Evolutionary conservation across 1,139 yeast genomes (phyloP).

Genomic region (Saccharomyces pastorianus): DNA sequence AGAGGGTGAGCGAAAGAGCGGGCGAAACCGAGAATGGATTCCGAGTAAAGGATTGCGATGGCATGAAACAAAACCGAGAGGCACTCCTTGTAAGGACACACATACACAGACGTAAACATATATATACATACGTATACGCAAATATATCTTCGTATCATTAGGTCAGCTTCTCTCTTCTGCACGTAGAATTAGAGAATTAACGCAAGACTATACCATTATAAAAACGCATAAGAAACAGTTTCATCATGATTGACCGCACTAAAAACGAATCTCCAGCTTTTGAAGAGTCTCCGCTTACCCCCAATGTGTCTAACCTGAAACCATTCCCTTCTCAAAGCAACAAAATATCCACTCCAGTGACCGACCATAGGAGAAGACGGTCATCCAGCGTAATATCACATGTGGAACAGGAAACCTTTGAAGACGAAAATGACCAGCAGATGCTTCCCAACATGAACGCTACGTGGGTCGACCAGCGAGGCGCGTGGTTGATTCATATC

Average conservation of each 20-base stretch:
- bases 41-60: background rate
- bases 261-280: background rate
- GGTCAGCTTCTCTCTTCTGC: background rate
- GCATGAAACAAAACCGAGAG: background rate
- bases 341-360: background rate
- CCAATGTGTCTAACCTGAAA: conserved; percentile 1
- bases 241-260: background rate
- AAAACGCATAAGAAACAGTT: background rate
- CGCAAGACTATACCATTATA: background rate
- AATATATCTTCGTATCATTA: background rate
- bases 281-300: background rate
- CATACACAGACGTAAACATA: background rate
- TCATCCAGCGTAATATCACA: conserved; percentile 73
- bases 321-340: conserved; percentile 1
- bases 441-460: conserved; percentile 86
- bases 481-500: conserved; percentile 91
- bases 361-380: conserved; percentile 41
- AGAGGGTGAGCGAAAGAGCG: background rate
- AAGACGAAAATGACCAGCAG: conserved; percentile 87
- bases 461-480: conserved; percentile 90
- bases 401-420: conserved; percentile 86
- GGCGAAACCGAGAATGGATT: background rate
- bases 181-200: background rate
- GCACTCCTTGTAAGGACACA: background rate
- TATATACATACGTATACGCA: background rate